phyloP scores from a whole-genome alignment of 2,329 filamentous ascomycete genomes.

The Tolypocladium nubicola region DNA sequence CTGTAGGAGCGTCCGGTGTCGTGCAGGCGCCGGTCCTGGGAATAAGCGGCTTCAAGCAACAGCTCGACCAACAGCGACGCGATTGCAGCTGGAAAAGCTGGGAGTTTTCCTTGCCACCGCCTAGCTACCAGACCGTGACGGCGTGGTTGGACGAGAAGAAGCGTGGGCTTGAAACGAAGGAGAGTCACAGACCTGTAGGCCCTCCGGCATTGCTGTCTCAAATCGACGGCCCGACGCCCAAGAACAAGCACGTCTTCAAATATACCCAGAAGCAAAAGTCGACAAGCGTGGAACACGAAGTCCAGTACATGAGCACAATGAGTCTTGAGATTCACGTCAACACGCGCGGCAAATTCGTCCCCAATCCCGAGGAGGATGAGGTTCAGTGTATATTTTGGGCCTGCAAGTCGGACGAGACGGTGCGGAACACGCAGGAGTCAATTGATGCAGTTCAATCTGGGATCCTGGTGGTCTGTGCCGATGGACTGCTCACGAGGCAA shows the following conservation, averaged over 20 bases:
- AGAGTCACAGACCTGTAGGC: conserved; percentile 10
- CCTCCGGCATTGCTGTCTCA: conserved; percentile 53
- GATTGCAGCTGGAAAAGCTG: conserved; percentile 53
- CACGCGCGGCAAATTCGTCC: conserved; percentile 66
- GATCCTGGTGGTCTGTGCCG: conserved; percentile 59
- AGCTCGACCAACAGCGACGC: conserved; percentile 34
- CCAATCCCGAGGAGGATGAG: conserved; percentile 85
- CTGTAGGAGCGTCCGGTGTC: conserved; percentile 43
- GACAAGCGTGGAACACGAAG: conserved; percentile 70
- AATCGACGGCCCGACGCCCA: conserved; percentile 80
- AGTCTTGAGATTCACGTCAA: conserved; percentile 89
- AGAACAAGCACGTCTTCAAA: conserved; percentile 72
- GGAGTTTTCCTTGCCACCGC: conserved; percentile 66
- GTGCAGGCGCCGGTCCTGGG: conserved; percentile 36
- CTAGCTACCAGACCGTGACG: conserved; percentile 57
- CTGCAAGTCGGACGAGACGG: conserved; percentile 60
- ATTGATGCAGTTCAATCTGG: conserved; percentile 49
- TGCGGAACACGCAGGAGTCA: conserved; percentile 25
- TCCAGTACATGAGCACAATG: conserved; percentile 94
- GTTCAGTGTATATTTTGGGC: conserved; percentile 87
- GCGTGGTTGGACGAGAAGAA: conserved; percentile 48
- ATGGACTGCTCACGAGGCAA: conserved; percentile 45
- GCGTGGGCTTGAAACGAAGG: neutral
- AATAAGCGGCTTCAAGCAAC: conserved; percentile 36
- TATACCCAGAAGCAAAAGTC: conserved; percentile 69